phyloP scores from a whole-genome alignment of 495 filamentous ascomycete genomes.

The Penicillium herquei region DNA sequence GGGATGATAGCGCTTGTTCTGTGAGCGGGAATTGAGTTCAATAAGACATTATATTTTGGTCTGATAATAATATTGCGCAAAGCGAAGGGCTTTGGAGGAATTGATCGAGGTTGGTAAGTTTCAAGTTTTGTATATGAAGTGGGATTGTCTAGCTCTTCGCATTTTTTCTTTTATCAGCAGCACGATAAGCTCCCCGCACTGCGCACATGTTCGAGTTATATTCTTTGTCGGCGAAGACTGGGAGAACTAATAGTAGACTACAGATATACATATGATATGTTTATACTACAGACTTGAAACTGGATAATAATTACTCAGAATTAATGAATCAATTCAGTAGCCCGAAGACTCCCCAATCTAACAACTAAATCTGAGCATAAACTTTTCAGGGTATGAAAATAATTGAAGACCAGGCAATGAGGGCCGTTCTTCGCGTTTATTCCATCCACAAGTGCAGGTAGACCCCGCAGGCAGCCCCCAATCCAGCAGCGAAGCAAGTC shows the following conservation, averaged over 20 bases:
- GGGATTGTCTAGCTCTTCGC: neutral
- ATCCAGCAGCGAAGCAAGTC: slow-evolving; percentile 33
- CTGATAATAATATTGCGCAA: too few relatives aligned
- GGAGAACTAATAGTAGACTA: neutral
- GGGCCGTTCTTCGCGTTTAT: slow-evolving; percentile 60
- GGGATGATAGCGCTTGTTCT: too few relatives aligned
- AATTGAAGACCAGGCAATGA: slow-evolving; percentile 56
- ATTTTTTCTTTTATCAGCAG: slow-evolving; percentile 15
- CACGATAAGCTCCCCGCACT: slow-evolving; percentile 17
- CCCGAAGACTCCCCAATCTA: slow-evolving; percentile 20
- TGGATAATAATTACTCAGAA: slow-evolving; percentile 11
- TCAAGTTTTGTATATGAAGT: too few relatives aligned
- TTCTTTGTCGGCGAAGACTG: too few relatives aligned
- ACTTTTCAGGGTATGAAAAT: slow-evolving; percentile 44
- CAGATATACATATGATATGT: neutral
- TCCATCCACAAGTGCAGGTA: slow-evolving; percentile 50
- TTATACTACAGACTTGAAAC: neutral
- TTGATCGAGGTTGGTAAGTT: too few relatives aligned
- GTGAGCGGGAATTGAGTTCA: too few relatives aligned
- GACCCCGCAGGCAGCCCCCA: slow-evolving; percentile 35
- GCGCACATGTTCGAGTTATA: neutral
- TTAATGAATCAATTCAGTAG: slow-evolving; percentile 23
- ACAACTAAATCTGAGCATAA: slow-evolving; percentile 26
- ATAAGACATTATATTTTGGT: too few relatives aligned
- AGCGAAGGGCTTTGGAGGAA: too few relatives aligned